Evolutionary conservation across 1,284 basidiomycete species (phyloP).

Genomic region (Meripilus lineatus): DNA sequence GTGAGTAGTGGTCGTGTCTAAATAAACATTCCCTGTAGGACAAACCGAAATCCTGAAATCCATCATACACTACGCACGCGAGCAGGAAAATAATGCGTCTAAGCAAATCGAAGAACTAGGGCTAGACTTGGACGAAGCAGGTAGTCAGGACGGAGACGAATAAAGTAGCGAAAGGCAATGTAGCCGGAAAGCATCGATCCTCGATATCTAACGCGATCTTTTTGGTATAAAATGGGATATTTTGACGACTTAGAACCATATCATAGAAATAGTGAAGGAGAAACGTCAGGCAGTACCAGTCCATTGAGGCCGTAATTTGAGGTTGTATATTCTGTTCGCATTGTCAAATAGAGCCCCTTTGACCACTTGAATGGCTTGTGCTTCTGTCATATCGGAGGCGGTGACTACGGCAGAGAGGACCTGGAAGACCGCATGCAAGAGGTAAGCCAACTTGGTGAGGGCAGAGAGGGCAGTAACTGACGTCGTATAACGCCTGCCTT

Average conservation of each 20-base stretch:
- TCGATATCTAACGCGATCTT: too few relatives aligned
- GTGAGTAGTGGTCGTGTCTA: too few relatives aligned
- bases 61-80: constrained; percentile 38
- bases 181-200: too few relatives aligned
- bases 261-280: too few relatives aligned
- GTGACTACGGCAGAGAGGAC: constrained; percentile 44
- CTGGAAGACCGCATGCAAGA: constrained; percentile 26
- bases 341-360: constrained; percentile 54
- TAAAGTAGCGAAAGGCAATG: too few relatives aligned
- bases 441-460: background rate
- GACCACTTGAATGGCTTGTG: constrained; percentile 44
- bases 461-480: constrained; percentile 19
- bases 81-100: constrained; percentile 41
- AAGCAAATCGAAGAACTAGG: constrained; percentile 44
- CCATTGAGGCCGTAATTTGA: constrained; percentile 43
- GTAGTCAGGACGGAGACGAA: constrained; percentile 22
- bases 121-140: constrained; percentile 47
- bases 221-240: too few relatives aligned
- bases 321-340: constrained; percentile 50
- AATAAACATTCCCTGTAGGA: constrained; percentile 24
- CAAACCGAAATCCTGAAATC: constrained; percentile 39
- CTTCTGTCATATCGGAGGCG: constrained; percentile 41
- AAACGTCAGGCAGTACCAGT: too few relatives aligned
- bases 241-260: too few relatives aligned
- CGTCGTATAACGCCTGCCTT: constrained; percentile 54